Conservation (phyloP, 2,329 filamentous ascomycete genomes). For the Magnaporthiopsis poae region DNA sequence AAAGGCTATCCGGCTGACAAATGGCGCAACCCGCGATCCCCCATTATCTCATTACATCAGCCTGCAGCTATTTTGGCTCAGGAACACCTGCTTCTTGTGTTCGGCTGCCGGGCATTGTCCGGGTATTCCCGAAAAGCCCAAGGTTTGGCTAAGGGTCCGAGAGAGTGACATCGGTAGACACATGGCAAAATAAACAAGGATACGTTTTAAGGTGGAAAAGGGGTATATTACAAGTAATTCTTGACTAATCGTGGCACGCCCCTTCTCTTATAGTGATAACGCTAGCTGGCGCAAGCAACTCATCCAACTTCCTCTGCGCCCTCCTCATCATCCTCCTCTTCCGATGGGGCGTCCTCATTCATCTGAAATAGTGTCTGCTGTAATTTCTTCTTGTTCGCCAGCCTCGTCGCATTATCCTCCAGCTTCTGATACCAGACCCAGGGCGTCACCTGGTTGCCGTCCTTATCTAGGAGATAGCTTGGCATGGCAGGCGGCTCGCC, state of each 20-base stretch:
- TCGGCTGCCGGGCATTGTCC: not conserved
- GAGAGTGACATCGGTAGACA: not conserved
- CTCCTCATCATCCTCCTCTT: constrained; percentile 1
- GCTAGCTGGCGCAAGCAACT: not conserved
- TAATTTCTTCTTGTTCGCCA: constrained; percentile 9
- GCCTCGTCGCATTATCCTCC: constrained; percentile 37
- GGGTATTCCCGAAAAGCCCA: not conserved
- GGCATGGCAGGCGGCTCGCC: constrained; percentile 22
- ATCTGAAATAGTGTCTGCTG: not conserved
- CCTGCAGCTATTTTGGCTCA: too few species aligned
- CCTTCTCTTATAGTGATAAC: not conserved
- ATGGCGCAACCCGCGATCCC: not conserved
- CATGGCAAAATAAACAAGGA: not conserved
- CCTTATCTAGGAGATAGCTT: constrained; percentile 39
- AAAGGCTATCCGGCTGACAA: not conserved
- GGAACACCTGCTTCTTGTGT: too few species aligned
- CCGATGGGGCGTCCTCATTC: constrained; percentile 13
- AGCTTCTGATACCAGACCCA: constrained; percentile 41
- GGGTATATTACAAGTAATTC: too few species aligned
- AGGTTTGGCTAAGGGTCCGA: not conserved
- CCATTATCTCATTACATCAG: not conserved
- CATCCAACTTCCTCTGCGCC: not conserved
- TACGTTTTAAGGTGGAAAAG: too few species aligned
- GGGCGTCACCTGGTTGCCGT: constrained; percentile 49
- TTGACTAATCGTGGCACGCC: not conserved